phyloP scores from a whole-genome alignment of 2,329 filamentous ascomycete species.

The Stagonosporopsis chrysanthemi region DNA sequence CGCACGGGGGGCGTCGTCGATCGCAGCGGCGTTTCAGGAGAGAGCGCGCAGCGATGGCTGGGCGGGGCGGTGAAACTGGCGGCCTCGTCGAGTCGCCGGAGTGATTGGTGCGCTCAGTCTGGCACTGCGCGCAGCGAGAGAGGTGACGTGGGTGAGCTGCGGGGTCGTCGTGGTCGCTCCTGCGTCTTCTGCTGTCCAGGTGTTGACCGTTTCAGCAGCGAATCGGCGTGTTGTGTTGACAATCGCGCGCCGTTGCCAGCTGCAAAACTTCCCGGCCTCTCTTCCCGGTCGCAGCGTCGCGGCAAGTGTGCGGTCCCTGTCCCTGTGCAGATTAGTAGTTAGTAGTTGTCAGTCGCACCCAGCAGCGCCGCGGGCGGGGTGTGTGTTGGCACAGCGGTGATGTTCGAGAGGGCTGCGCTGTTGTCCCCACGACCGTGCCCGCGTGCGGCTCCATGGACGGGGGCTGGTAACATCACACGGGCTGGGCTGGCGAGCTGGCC shows the following conservation, averaged over 20 bases:
- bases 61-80: slow-evolving; percentile 29
- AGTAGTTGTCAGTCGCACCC: slow-evolving; percentile 22
- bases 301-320: slow-evolving; percentile 26
- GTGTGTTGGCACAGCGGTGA: slow-evolving; percentile 30
- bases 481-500: background rate
- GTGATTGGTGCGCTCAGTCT: background rate
- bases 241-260: slow-evolving; percentile 33
- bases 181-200: slow-evolving; percentile 25
- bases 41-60: slow-evolving; percentile 26
- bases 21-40: slow-evolving; percentile 34
- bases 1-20: slow-evolving; percentile 25
- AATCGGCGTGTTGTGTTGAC: slow-evolving; percentile 26
- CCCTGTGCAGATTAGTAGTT: slow-evolving; percentile 46
- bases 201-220: slow-evolving; percentile 36
- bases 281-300: slow-evolving; percentile 18
- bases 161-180: slow-evolving; percentile 22
- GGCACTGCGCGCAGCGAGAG: slow-evolving; percentile 15
- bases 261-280: slow-evolving; percentile 24
- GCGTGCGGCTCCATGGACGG: slow-evolving; percentile 6
- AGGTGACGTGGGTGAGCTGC: slow-evolving; percentile 16
- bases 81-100: background rate
- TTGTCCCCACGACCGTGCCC: slow-evolving; percentile 19
- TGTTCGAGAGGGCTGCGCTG: slow-evolving; percentile 25
- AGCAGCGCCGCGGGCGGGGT: slow-evolving; percentile 29
- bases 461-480: background rate